Percentiles rank a stretch among this genome's conserved stretches.
These are phyloP conservation scores for Simplicillium sp. DNA, from an alignment of 2,329 filamentous ascomycete species.

Conservation along the genomic window DNA sequence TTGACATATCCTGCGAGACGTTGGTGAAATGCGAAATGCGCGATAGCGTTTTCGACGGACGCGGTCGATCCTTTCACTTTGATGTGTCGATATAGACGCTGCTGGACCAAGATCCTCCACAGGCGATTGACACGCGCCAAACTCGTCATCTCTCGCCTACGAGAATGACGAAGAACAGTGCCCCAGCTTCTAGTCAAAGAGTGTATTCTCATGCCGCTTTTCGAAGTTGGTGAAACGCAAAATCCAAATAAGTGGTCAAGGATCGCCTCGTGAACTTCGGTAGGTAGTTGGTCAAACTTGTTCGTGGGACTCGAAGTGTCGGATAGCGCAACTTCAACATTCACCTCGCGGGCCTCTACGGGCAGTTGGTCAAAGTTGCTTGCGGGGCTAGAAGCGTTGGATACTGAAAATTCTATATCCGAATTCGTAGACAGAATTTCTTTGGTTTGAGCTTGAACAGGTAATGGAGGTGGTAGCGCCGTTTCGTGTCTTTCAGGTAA, in stretches of 20 bases:
- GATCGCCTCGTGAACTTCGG: constrained; percentile 56
- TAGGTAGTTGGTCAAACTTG: constrained; percentile 30
- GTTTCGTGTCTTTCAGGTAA: no score
- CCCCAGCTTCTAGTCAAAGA: constrained; percentile 51
- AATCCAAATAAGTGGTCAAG: constrained; percentile 64
- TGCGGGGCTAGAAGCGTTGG: constrained; percentile 8
- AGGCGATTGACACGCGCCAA: constrained; percentile 50
- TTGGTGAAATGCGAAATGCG: constrained; percentile 49
- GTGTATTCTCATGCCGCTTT: constrained; percentile 43
- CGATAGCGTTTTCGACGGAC: constrained; percentile 48
- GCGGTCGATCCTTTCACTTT: constrained; percentile 63
- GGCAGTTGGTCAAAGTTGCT: constrained; percentile 31
- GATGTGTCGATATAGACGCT: constrained; percentile 65
- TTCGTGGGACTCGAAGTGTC: constrained; percentile 10
- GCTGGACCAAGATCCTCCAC: constrained; percentile 62
- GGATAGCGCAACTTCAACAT: no score
- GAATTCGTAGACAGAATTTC: no score
- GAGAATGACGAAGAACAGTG: constrained; percentile 55
- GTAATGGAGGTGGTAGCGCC: no score
- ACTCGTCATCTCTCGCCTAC: constrained; percentile 57
- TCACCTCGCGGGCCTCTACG: constrained; percentile 48
- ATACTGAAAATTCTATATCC: no score
- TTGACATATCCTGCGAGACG: constrained; percentile 57
- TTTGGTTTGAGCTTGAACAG: no score
- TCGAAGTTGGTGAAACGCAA: constrained; percentile 50